Evolutionary conservation across 345 rosid genomes (phyloP).

Genomic region (Eucalyptus regnans): DNA sequence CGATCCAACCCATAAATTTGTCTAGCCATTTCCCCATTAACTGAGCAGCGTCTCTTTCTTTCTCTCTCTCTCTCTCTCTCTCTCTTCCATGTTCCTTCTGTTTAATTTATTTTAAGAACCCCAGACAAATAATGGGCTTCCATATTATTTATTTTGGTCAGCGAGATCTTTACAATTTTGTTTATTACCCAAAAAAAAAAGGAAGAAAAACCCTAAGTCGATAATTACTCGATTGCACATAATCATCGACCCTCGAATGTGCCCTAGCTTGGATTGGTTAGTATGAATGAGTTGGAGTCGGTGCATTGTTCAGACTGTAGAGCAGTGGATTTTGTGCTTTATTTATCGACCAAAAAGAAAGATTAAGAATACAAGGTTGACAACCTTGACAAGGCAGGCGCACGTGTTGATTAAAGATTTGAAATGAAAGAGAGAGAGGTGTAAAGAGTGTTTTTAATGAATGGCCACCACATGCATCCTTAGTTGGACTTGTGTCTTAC

Average conservation of each 20-base stretch:
- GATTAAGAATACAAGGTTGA: background rate
- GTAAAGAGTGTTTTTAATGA: background rate
- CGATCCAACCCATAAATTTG: conserved; percentile 28
- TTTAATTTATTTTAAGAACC: background rate
- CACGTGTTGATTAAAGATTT: background rate
- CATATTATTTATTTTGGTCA: background rate
- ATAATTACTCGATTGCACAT: background rate
- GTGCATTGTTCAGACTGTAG: background rate
- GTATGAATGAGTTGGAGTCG: background rate
- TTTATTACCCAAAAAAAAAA: background rate
- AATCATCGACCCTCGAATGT: background rate
- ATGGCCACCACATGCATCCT: background rate
- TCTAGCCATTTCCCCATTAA: background rate
- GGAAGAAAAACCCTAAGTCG: background rate
- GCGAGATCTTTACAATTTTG: background rate
- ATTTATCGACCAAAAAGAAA: background rate
- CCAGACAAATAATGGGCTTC: background rate
- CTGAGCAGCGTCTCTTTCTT: background rate
- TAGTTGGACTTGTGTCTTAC: background rate
- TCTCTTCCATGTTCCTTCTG: background rate
- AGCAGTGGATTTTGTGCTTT: background rate
- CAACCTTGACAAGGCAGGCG: background rate
- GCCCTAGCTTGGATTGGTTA: background rate
- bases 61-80: background rate
- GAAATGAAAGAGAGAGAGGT: background rate